phyloP scores from a whole-genome alignment of 2,329 filamentous ascomycete genomes.

The Didymella sp. region DNA sequence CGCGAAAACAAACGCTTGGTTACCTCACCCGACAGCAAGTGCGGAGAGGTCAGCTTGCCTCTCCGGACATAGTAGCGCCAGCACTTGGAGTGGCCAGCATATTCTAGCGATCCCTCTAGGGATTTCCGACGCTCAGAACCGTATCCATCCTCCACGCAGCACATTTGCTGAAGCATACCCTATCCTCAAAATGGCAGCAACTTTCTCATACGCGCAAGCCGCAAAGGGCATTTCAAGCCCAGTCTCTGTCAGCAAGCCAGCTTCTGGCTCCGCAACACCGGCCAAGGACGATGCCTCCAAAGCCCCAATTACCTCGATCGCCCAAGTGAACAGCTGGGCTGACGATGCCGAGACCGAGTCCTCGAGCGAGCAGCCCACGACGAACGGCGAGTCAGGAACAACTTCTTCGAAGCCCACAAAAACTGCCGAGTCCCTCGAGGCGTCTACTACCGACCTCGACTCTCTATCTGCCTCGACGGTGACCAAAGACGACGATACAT shows the following conservation, averaged over 20 bases:
- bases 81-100: constrained; percentile 41
- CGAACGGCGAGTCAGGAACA: constrained; percentile 32
- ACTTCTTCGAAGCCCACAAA: constrained; percentile 28
- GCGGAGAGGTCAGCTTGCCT: constrained; percentile 53
- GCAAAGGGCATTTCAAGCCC: constrained; percentile 75
- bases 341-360: constrained; percentile 56
- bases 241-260: constrained; percentile 54
- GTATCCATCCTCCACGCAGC: constrained; percentile 4
- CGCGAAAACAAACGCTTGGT: constrained; percentile 28
- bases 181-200: constrained; percentile 44
- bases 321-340: constrained; percentile 53
- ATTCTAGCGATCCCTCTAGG: constrained; percentile 42
- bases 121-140: constrained; percentile 34
- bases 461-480: constrained; percentile 61
- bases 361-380: constrained; percentile 35
- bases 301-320: constrained; percentile 32
- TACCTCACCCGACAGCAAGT: constrained; percentile 35
- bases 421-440: constrained; percentile 32
- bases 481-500: constrained; percentile 66
- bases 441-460: constrained; percentile 62
- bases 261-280: constrained; percentile 53
- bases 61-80: constrained; percentile 48
- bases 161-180: constrained; percentile 8
- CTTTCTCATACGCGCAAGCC: constrained; percentile 95
- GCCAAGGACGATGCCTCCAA: constrained; percentile 48